Evolutionary conservation across 306 rosid genomes (phyloP).

Genomic region (Vigna mungo): DNA sequence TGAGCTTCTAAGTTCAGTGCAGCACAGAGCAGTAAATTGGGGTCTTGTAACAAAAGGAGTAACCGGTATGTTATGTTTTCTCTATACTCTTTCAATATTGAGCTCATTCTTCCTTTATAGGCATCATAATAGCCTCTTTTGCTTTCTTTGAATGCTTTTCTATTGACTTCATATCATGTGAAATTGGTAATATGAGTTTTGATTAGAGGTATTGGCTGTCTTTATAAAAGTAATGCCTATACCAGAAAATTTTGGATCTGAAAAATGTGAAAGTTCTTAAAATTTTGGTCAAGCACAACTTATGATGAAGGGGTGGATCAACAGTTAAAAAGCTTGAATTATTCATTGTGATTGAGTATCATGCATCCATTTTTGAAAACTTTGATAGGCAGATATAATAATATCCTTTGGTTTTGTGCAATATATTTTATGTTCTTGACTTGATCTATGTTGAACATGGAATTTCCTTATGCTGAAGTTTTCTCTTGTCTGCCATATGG

Average conservation of each 20-base stretch:
- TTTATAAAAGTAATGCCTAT: too few species aligned
- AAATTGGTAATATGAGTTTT: too few species aligned
- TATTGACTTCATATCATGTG: too few species aligned
- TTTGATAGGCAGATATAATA: neutral
- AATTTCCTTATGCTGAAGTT: neutral
- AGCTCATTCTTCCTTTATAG: neutral
- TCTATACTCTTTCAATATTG: neutral
- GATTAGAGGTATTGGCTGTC: too few species aligned
- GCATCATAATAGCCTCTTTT: too few species aligned
- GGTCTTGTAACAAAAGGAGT: slow-evolving; percentile 89
- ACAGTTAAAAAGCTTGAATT: neutral
- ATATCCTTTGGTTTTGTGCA: neutral
- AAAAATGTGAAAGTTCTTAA: too few species aligned
- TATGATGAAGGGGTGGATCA: too few species aligned
- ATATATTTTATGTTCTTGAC: neutral
- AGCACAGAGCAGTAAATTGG: slow-evolving; percentile 91
- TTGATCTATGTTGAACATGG: neutral
- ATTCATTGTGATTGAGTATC: neutral
- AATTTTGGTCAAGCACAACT: too few species aligned
- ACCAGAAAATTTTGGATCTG: too few species aligned
- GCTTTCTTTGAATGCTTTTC: too few species aligned
- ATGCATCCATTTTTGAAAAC: neutral
- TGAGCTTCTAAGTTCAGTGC: slow-evolving; percentile 92
- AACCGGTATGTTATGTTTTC: slow-evolving; percentile 67
- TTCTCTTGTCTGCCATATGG: neutral